Conservation (phyloP, 257 asterid genomes). For the Cruciata laevipes region DNA sequence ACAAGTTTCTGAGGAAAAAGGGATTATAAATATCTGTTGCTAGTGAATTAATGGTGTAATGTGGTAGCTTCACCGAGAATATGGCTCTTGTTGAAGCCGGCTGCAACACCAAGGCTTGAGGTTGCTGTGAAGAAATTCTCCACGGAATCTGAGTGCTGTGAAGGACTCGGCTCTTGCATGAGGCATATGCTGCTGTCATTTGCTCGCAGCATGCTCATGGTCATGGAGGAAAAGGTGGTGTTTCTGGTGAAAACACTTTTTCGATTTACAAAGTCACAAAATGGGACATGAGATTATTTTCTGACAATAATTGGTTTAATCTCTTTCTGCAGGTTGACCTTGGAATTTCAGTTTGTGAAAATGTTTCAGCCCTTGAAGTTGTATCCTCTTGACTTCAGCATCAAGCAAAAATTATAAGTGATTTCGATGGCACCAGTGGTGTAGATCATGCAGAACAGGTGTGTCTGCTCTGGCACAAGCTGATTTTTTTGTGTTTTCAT, state of each 20-base stretch:
- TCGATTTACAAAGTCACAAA: too few relatives aligned
- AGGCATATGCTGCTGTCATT: slow-evolving; percentile 90
- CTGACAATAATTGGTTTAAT: too few relatives aligned
- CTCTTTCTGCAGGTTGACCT: too few relatives aligned
- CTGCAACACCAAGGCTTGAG: slow-evolving; percentile 80
- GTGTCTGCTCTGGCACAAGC: slow-evolving; percentile 1
- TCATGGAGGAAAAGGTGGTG: too few relatives aligned
- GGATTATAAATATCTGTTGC: slow-evolving; percentile 93
- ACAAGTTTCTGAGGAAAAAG: slow-evolving; percentile 85
- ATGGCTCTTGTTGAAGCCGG: slow-evolving; percentile 90
- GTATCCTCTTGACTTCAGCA: slow-evolving; percentile 69
- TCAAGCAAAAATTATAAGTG: slow-evolving; percentile 85
- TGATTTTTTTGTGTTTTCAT: background rate
- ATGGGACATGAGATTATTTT: too few relatives aligned
- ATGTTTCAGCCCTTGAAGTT: slow-evolving; percentile 66
- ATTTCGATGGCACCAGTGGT: slow-evolving; percentile 91
- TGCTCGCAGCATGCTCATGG: too few relatives aligned
- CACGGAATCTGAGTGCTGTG: slow-evolving; percentile 85
- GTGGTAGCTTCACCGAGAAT: too few relatives aligned
- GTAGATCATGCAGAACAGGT: slow-evolving; percentile 95
- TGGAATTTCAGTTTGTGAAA: slow-evolving; percentile 69
- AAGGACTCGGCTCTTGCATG: slow-evolving; percentile 69
- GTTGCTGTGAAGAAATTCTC: slow-evolving; percentile 85
- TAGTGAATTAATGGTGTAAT: too few relatives aligned
- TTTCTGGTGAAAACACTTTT: too few relatives aligned